Evolutionary conservation across 2,329 filamentous ascomycete species (phyloP).

Genomic region (Colletotrichum tabaci): DNA sequence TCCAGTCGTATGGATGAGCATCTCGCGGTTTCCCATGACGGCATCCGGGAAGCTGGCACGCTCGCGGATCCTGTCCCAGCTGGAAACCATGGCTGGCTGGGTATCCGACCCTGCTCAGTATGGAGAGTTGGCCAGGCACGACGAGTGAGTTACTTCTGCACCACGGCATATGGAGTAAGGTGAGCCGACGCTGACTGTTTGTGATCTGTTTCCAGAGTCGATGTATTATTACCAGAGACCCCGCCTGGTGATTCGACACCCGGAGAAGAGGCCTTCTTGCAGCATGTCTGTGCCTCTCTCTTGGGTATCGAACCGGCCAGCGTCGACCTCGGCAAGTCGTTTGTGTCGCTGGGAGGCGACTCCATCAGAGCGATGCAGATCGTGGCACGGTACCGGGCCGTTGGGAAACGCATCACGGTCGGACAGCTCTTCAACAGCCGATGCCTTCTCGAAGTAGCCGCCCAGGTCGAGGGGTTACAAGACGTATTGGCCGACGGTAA

Average conservation of each 20-base stretch:
- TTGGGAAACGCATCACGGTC: neutral
- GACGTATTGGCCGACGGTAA: neutral
- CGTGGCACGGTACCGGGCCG: conserved; percentile 4
- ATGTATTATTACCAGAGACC: neutral
- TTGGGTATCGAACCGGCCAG: neutral
- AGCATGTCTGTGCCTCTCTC: neutral
- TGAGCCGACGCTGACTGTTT: too few species aligned
- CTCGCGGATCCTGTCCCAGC: neutral
- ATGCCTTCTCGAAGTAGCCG: neutral
- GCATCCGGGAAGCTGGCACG: neutral
- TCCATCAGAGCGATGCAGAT: conserved; percentile 24
- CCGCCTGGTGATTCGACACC: neutral
- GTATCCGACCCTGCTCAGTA: neutral
- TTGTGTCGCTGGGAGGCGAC: conserved; percentile 19
- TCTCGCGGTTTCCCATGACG: neutral
- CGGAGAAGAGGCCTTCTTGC: neutral
- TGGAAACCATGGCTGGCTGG: neutral
- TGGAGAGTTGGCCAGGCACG: too few species aligned
- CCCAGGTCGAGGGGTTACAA: neutral
- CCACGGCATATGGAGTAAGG: too few species aligned
- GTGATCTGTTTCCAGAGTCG: too few species aligned
- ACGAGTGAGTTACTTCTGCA: too few species aligned
- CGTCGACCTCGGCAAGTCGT: conserved; percentile 5
- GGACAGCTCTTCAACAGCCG: neutral
- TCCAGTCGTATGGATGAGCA: neutral